Base-by-base conservation (phyloP, 2,329 filamentous ascomycete genomes). In the Epichloe gansuensis region DNA sequence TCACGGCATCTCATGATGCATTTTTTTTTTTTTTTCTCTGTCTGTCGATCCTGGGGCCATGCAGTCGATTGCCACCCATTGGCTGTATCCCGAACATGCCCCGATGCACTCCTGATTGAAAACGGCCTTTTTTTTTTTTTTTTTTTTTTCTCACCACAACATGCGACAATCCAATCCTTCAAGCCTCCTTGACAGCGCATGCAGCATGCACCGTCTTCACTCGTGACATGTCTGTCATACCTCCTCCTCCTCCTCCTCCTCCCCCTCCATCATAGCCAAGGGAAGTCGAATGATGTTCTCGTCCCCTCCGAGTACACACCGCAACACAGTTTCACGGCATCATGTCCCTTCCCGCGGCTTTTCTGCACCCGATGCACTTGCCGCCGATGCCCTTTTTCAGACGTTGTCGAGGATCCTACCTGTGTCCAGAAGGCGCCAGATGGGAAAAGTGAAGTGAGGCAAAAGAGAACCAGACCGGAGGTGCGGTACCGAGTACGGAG, bases 141-240 rank as follows among this genome's bases (percentile, higher is more conserved):
- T 31, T 31, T 17, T 17, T 21, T 21, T 21, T 21, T 21, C 17
- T 21, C 28, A 31, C 28, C 28, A 1, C 28, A 31, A 31, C 28
- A 9, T 31, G 28, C 28, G 3, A 31, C 8, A 9, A 31, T 9
- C 3, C 7, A 31, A 9, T 0, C 28, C 1, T 31, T 31, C 3
- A 21, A 21, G 17, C 17, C 17, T 21, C 17, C 17, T 21, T 21
- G 17, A 21, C 17, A 21, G 17, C 17, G 17, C 17, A 21, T 21
- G 17, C 17, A 11, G 51, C 51, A 28, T 52, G 46, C 23, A 52
- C 37, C 46, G 44, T 28, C 21, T 44, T 52, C 11, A 49, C 41
- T 39, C 45, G 46, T 15, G 51, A 37, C 15, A 25, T 49, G 4
- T 37, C 34, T 21, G 17, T 21, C 17, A 21, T 21, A 21, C 17